phyloP scores from a whole-genome alignment of 2,329 filamentous ascomycete genomes.

The Chaetomiaceae sp. region DNA sequence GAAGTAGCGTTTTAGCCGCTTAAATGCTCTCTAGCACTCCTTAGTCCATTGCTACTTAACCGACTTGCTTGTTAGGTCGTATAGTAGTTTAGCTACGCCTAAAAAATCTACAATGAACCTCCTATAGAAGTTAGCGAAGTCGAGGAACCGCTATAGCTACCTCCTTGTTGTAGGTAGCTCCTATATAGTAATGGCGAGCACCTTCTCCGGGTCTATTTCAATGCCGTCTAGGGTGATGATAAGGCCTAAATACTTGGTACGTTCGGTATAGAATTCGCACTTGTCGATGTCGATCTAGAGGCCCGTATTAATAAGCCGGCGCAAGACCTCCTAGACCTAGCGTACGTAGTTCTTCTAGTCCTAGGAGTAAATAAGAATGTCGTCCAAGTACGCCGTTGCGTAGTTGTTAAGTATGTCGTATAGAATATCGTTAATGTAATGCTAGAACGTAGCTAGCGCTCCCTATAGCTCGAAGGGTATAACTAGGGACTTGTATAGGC shows the following conservation, averaged over 20 bases:
- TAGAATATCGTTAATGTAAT: neutral
- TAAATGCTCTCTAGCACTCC: neutral
- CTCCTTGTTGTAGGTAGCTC: neutral
- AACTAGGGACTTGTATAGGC: neutral
- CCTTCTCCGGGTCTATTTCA: neutral
- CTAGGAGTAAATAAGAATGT: neutral
- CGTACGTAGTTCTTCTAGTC: neutral
- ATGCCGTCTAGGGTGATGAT: neutral
- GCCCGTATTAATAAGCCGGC: neutral
- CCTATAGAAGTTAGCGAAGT: slow-evolving; percentile 1
- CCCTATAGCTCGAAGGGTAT: neutral
- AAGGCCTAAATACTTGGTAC: neutral
- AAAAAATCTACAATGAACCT: neutral
- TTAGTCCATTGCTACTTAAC: neutral
- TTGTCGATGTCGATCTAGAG: neutral
- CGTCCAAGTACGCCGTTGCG: neutral
- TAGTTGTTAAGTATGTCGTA: neutral
- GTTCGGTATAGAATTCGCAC: neutral
- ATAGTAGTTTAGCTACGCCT: neutral
- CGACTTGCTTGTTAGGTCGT: neutral
- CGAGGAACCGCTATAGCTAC: neutral
- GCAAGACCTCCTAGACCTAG: neutral
- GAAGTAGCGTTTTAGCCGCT: neutral
- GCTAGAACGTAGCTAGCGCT: neutral
- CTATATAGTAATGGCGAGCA: neutral